Conservation (phyloP, 2,329 filamentous ascomycete genomes). For the Aspergillus sp. region DNA sequence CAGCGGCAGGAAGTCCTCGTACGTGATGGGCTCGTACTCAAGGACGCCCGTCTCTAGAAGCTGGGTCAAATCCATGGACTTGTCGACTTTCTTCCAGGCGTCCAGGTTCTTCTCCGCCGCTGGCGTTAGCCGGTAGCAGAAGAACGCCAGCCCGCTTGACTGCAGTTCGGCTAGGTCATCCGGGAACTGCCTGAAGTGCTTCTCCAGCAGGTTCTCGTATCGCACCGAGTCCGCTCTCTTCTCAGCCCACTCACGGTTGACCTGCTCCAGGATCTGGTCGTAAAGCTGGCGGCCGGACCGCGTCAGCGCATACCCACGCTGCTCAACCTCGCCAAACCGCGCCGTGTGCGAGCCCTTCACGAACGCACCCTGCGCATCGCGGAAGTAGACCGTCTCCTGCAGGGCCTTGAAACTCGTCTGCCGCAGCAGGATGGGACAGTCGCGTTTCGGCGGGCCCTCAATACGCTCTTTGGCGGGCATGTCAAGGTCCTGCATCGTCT, state of each 20-base stretch:
- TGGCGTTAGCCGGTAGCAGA: constrained; percentile 30
- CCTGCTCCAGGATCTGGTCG: constrained; percentile 40
- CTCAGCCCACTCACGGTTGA: constrained; percentile 14
- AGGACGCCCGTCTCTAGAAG: constrained; percentile 36
- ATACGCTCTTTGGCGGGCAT: constrained; percentile 50
- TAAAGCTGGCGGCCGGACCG: constrained; percentile 45
- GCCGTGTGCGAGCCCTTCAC: constrained; percentile 46
- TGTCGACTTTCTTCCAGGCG: background rate
- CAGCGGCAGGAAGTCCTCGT: constrained; percentile 55
- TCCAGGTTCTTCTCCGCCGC: background rate
- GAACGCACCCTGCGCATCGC: constrained; percentile 11
- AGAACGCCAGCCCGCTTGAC: constrained; percentile 39
- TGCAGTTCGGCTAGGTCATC: constrained; percentile 42
- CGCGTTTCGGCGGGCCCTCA: constrained; percentile 49
- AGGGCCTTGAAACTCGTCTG: constrained; percentile 56
- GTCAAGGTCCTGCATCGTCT: constrained; percentile 39
- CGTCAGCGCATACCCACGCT: constrained; percentile 52
- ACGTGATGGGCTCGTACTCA: constrained; percentile 45
- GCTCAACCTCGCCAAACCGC: constrained; percentile 54
- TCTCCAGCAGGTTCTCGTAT: constrained; percentile 20
- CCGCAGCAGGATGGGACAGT: constrained; percentile 48
- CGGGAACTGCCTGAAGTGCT: constrained; percentile 39
- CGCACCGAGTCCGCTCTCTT: background rate
- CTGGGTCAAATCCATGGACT: constrained; percentile 18
- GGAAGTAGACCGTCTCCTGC: constrained; percentile 48